Percentiles rank a stretch among this genome's conserved stretches.
These are phyloP conservation scores for Domatiomyces catenatus DNA, from an alignment of 2,329 filamentous ascomycete species.

Conservation along the genomic window DNA sequence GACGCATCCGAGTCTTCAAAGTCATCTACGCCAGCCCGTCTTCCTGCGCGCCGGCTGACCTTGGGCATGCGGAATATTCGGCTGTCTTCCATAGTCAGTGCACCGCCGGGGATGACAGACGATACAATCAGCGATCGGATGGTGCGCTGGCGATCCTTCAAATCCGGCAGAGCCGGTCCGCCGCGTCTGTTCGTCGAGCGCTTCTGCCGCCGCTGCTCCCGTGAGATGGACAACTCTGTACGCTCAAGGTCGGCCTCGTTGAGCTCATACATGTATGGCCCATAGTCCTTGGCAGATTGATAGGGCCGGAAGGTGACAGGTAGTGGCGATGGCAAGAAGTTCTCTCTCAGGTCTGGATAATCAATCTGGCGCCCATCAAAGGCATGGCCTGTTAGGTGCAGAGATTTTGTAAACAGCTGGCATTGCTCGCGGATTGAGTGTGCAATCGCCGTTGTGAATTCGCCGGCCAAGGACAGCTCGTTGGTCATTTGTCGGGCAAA, in stretches of 20 bases:
- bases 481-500: constrained; percentile 80
- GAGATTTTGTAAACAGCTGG: constrained; percentile 81
- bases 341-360: constrained; percentile 71
- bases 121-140: constrained; percentile 87
- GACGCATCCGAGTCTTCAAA: constrained; percentile 75
- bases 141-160: constrained; percentile 86
- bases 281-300: constrained; percentile 85
- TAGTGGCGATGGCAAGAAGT: constrained; percentile 74
- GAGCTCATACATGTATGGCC: constrained; percentile 85
- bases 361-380: constrained; percentile 91
- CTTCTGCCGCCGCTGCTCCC: constrained; percentile 89
- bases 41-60: constrained; percentile 37
- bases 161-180: constrained; percentile 82
- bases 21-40: constrained; percentile 42
- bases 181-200: constrained; percentile 86
- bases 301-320: constrained; percentile 73
- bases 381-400: constrained; percentile 84
- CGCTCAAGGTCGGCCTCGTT: constrained; percentile 79
- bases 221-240: constrained; percentile 80
- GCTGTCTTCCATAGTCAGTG: constrained; percentile 63
- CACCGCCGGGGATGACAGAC: constrained; percentile 78
- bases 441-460: constrained; percentile 93
- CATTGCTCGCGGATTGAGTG: constrained; percentile 94
- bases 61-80: constrained; percentile 68
- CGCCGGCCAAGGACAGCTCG: constrained; percentile 79